Conservation (phyloP, 305 asterid species). For the Fraxinus dipetala region DNA sequence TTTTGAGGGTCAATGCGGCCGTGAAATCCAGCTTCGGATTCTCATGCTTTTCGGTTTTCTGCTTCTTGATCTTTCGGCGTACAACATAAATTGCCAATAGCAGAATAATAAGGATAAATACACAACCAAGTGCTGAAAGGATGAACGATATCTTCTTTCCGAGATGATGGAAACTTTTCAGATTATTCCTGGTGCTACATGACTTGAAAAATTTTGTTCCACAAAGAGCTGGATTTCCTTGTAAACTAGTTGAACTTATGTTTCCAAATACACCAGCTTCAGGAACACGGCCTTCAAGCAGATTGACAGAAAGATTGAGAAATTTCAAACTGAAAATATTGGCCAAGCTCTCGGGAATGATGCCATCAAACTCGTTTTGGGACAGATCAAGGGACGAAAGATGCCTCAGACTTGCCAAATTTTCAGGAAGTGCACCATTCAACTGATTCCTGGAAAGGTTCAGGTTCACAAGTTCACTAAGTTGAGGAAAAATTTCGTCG, state of each 20-base stretch:
- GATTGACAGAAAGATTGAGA: constrained; percentile 74
- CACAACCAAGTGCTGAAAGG: constrained; percentile 38
- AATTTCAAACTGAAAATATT: constrained; percentile 42
- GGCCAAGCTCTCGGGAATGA: constrained; percentile 52
- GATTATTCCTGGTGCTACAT: constrained; percentile 28
- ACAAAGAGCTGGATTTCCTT: constrained; percentile 65
- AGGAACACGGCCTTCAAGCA: constrained; percentile 68
- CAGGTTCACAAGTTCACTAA: constrained; percentile 40
- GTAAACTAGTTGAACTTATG: constrained; percentile 28
- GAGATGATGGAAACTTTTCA: constrained; percentile 20
- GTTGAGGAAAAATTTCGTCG: constrained; percentile 38
- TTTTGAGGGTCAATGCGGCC: constrained; percentile 38
- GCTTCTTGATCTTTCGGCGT: constrained; percentile 27
- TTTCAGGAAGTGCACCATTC: constrained; percentile 50
- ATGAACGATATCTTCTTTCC: constrained; percentile 35
- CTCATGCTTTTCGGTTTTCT: constrained; percentile 8
- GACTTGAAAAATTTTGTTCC: constrained; percentile 37
- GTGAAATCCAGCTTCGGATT: constrained; percentile 24
- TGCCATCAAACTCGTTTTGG: constrained; percentile 56
- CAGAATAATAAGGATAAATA: constrained; percentile 29
- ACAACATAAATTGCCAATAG: constrained; percentile 22
- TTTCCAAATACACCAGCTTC: constrained; percentile 42
- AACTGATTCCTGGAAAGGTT: constrained; percentile 65
- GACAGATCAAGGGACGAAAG: constrained; percentile 61
- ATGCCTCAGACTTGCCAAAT: constrained; percentile 30